phyloP scores from a whole-genome alignment of 441 rosid genomes.

The Adansonia rubrostipa region DNA sequence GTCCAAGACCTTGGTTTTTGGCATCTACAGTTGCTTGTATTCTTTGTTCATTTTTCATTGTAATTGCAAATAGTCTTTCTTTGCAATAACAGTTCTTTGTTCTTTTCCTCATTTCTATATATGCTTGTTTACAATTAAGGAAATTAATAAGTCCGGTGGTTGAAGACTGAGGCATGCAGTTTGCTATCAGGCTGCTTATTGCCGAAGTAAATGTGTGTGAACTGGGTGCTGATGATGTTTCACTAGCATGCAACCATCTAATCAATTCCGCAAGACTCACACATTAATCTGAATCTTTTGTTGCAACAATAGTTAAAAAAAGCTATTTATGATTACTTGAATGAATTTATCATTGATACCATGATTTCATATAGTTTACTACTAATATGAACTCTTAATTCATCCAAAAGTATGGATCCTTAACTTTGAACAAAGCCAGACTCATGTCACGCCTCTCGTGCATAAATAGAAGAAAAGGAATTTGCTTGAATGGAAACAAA shows the following conservation, averaged over 20 bases:
- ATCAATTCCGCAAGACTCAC: no score
- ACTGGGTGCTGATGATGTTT: slow-evolving; percentile 86
- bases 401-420: no score
- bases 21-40: slow-evolving; percentile 78
- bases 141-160: neutral
- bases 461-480: no score
- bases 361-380: no score
- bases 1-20: slow-evolving; percentile 64
- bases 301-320: no score
- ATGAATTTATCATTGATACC: no score
- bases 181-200: slow-evolving; percentile 78
- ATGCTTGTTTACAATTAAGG: neutral
- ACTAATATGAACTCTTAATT: no score
- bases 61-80: slow-evolving; percentile 25
- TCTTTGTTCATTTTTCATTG: slow-evolving; percentile 83
- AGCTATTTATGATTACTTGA: no score
- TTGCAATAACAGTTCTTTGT: neutral
- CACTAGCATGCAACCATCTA: slow-evolving; percentile 48
- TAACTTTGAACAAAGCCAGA: no score
- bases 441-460: no score
- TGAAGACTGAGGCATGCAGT: slow-evolving; percentile 44
- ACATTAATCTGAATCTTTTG: no score
- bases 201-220: slow-evolving; percentile 97
- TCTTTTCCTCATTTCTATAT: neutral
- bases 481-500: no score